These are phyloP conservation scores for Houttuynia cordata DNA, from an alignment of 164 flowering plant genomes.

Conservation along the genomic window DNA sequence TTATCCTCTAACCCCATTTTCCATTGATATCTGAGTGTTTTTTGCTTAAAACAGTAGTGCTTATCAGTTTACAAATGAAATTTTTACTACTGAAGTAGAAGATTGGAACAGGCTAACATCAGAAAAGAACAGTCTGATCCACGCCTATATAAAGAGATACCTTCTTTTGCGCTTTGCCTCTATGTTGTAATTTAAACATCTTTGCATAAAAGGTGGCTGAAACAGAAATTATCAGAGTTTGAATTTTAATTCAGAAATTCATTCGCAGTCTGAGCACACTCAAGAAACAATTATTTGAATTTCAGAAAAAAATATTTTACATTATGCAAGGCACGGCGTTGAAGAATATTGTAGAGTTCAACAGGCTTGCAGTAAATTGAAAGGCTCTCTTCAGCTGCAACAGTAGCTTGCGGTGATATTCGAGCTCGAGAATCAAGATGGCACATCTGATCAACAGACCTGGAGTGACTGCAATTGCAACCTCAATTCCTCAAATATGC, in stretches of 20 bases:
- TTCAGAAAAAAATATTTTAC: constrained; percentile 18
- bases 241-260: no score
- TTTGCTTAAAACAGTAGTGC: neutral
- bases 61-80: neutral
- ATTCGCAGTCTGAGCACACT: neutral
- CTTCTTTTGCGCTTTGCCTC: constrained; percentile 59
- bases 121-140: neutral
- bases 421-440: constrained; percentile 60
- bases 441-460: constrained; percentile 48
- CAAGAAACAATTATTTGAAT: neutral
- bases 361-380: constrained; percentile 92
- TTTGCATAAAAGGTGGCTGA: constrained; percentile 80
- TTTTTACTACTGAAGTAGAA: neutral
- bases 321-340: constrained; percentile 68
- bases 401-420: constrained; percentile 62
- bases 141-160: constrained; percentile 20
- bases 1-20: no score
- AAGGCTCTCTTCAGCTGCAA: constrained; percentile 83
- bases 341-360: constrained; percentile 91
- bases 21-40: no score
- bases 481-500: neutral
- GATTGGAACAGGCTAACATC: neutral
- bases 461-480: constrained; percentile 19
- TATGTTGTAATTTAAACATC: constrained; percentile 75
- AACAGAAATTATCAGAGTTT: constrained; percentile 6